phyloP scores from a whole-genome alignment of 805 yeast species.

The Phaffomyces thermotolerans region DNA sequence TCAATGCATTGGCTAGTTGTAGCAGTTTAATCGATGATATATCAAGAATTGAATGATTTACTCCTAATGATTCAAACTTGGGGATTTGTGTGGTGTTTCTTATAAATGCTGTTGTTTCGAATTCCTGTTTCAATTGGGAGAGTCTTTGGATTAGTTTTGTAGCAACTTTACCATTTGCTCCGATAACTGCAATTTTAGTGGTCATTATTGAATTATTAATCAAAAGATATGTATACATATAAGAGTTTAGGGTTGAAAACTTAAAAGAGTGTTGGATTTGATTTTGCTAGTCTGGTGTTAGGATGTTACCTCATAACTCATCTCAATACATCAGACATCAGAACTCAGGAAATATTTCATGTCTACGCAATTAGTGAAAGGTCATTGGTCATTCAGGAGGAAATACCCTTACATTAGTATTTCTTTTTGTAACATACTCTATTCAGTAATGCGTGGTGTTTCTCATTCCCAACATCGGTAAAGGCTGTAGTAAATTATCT shows the following conservation, averaged over 20 bases:
- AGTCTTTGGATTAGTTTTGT: constrained; percentile 34
- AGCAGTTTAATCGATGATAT: constrained; percentile 30
- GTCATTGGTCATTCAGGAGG: too few species aligned
- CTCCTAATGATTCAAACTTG: constrained; percentile 31
- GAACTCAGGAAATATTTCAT: too few species aligned
- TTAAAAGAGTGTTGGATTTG: too few species aligned
- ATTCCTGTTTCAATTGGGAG: constrained; percentile 23
- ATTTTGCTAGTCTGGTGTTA: too few species aligned
- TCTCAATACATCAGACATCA: too few species aligned
- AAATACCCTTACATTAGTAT: too few species aligned
- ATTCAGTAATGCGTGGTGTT: not conserved
- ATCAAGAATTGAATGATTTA: constrained; percentile 31
- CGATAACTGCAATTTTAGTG: constrained; percentile 40
- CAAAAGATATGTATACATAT: too few species aligned
- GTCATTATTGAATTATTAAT: not conserved
- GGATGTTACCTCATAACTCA: too few species aligned
- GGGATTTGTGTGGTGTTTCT: constrained; percentile 39
- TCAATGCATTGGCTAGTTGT: constrained; percentile 30
- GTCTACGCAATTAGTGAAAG: too few species aligned
- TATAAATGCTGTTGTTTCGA: constrained; percentile 37
- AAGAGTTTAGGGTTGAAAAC: too few species aligned
- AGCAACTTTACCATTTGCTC: constrained; percentile 61
- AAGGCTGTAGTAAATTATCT: too few species aligned
- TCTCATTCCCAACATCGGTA: too few species aligned
- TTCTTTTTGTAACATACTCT: not conserved